Conservation (phyloP, 2,329 filamentous ascomycete genomes). For the Bertia moriformis region DNA sequence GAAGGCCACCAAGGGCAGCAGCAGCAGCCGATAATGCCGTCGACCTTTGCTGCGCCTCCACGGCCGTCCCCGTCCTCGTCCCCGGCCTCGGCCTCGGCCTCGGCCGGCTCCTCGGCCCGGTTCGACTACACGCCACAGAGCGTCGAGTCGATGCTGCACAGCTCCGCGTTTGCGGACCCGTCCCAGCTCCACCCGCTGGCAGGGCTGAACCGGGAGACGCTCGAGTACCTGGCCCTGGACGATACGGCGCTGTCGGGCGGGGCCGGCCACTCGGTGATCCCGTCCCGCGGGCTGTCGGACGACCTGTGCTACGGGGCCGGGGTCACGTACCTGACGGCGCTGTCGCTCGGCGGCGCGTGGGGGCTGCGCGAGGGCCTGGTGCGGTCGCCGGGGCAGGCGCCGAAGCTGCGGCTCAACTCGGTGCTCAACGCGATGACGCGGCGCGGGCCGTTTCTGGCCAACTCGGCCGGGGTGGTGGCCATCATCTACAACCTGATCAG, state of each 20-base stretch:
- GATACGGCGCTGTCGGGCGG: slow-evolving; percentile 81
- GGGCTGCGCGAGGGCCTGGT: slow-evolving; percentile 79
- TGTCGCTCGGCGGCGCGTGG: slow-evolving; percentile 79
- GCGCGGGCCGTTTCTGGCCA: slow-evolving; percentile 85
- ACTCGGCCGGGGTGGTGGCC: slow-evolving; percentile 87
- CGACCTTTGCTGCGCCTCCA: slow-evolving; percentile 28
- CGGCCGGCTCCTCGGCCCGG: no score
- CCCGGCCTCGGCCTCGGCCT: slow-evolving; percentile 38
- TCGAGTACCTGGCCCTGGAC: slow-evolving; percentile 91
- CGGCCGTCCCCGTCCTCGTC: slow-evolving; percentile 33
- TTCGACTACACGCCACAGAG: slow-evolving; percentile 64
- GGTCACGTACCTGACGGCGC: slow-evolving; percentile 77
- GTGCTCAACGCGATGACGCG: slow-evolving; percentile 89
- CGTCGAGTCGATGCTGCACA: slow-evolving; percentile 73
- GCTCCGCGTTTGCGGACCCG: slow-evolving; percentile 67
- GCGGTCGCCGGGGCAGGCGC: slow-evolving; percentile 61
- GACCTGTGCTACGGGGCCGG: slow-evolving; percentile 96
- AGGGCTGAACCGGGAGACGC: slow-evolving; percentile 77
- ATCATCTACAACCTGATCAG: slow-evolving; percentile 93
- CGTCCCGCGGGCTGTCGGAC: slow-evolving; percentile 92
- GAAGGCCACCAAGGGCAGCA: slow-evolving; percentile 15
- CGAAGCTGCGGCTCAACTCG: slow-evolving; percentile 84
- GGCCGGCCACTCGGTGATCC: slow-evolving; percentile 72
- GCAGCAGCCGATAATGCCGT: slow-evolving; percentile 20
- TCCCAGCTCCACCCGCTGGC: slow-evolving; percentile 83